A percentile compares a stretch with the other conserved stretches of the same genome.
Conservation (phyloP, 345 rosid species). For the Trapa incisa region DNA sequence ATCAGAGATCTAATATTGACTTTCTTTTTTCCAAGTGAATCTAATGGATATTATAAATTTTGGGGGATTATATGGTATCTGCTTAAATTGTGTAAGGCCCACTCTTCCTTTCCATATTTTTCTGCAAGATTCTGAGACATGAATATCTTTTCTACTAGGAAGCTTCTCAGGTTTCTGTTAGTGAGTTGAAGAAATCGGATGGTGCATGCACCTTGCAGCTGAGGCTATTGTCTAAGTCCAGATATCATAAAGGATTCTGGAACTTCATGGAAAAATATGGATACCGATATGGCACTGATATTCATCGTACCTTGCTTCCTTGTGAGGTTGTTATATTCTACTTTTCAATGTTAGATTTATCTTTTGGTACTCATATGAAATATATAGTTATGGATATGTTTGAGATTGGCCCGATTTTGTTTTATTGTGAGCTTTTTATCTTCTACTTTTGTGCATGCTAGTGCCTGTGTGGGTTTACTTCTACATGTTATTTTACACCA, state of each 20-base stretch:
- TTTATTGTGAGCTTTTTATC: conserved; percentile 69
- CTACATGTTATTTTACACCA: too few relatives aligned
- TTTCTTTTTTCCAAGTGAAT: too few relatives aligned
- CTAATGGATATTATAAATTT: background rate
- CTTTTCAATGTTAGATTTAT: conserved; percentile 1
- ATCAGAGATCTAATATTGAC: too few relatives aligned
- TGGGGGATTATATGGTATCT: background rate
- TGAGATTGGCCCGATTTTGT: conserved; percentile 25
- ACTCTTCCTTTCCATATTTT: background rate
- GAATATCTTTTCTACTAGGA: conserved; percentile 28
- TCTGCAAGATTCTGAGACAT: conserved; percentile 1
- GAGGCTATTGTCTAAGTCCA: conserved; percentile 51
- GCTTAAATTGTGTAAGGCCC: background rate
- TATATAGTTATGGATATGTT: conserved; percentile 82
- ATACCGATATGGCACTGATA: conserved; percentile 51
- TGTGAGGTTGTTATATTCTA: conserved; percentile 56
- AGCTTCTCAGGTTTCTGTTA: conserved; percentile 49
- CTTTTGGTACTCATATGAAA: conserved; percentile 66
- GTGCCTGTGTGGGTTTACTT: background rate
- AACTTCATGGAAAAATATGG: conserved; percentile 82
- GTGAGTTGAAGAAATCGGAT: conserved; percentile 38
- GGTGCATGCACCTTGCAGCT: conserved; percentile 56
- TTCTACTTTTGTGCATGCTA: background rate
- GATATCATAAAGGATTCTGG: conserved; percentile 39
- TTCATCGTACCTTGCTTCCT: conserved; percentile 57